Evolutionary conservation across 2,329 filamentous ascomycete species (phyloP).

Genomic region (Aspergillus phoenicis): DNA sequence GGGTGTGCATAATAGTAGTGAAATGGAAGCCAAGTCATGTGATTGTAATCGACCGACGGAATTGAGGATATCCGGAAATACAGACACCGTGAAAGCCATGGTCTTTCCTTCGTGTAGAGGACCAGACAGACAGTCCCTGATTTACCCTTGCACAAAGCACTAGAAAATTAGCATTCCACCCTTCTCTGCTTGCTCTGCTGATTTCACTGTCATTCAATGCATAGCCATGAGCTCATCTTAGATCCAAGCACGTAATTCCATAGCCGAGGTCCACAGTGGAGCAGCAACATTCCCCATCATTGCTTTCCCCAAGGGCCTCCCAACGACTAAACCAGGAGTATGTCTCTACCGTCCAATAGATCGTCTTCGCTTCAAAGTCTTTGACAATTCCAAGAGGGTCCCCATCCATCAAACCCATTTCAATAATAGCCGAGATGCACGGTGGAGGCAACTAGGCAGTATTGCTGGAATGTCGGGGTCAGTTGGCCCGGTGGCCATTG

Average conservation of each 20-base stretch:
- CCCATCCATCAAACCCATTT: not conserved
- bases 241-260: constrained; percentile 14
- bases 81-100: not conserved
- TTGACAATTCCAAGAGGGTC: not conserved
- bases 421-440: not conserved
- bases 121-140: not conserved
- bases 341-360: not conserved
- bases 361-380: not conserved
- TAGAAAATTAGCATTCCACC: too few species aligned
- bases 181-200: not conserved
- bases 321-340: not conserved
- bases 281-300: not conserved
- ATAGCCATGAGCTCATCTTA: constrained; percentile 16
- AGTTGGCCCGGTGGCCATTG: constrained; percentile 7
- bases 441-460: not conserved
- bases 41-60: not conserved
- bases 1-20: not conserved
- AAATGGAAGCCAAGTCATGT: not conserved
- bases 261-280: constrained; percentile 1
- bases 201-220: not conserved
- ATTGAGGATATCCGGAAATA: not conserved
- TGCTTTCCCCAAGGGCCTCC: not conserved
- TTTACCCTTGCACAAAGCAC: too few species aligned
- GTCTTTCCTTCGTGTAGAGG: not conserved
- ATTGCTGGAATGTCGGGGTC: not conserved